These are phyloP conservation scores for Chlorella vulgaris DNA, from an alignment of 139 green algal genomes.

Conservation along the genomic window DNA sequence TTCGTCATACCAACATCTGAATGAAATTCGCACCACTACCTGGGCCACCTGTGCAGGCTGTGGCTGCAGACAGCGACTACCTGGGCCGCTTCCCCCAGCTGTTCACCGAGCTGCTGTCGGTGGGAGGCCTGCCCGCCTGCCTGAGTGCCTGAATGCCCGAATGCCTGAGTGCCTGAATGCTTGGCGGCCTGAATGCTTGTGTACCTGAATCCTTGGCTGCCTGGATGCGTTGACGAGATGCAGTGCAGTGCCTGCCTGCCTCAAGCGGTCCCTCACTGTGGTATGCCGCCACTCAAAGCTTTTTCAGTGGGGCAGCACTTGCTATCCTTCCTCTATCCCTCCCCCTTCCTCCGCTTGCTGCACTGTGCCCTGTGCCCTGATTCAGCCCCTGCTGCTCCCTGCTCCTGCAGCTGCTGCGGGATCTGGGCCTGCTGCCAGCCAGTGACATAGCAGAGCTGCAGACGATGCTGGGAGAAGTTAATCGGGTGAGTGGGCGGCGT, in stretches of 20 bases:
- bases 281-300: too few species aligned
- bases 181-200: too few species aligned
- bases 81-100: slow-evolving; percentile 70
- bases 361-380: neutral
- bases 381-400: neutral
- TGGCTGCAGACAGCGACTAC: slow-evolving; percentile 82
- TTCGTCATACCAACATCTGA: neutral
- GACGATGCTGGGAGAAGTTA: slow-evolving; percentile 52
- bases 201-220: too few species aligned
- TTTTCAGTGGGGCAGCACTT: too few species aligned
- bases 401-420: slow-evolving; percentile 52
- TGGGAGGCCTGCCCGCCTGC: too few species aligned
- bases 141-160: too few species aligned
- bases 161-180: too few species aligned
- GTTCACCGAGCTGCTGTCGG: slow-evolving; percentile 68
- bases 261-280: too few species aligned
- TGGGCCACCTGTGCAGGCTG: slow-evolving; percentile 57
- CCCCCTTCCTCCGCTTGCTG: too few species aligned
- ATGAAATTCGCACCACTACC: neutral
- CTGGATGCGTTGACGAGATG: too few species aligned
- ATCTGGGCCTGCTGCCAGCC: slow-evolving; percentile 48
- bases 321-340: neutral
- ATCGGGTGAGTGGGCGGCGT: slow-evolving; percentile 24
- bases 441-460: slow-evolving; percentile 63
- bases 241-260: too few species aligned